A percentile compares a stretch with the other conserved stretches of the same genome.
Conservation (phyloP, 768 basidiomycete species). For the Hydnum rufescens region DNA sequence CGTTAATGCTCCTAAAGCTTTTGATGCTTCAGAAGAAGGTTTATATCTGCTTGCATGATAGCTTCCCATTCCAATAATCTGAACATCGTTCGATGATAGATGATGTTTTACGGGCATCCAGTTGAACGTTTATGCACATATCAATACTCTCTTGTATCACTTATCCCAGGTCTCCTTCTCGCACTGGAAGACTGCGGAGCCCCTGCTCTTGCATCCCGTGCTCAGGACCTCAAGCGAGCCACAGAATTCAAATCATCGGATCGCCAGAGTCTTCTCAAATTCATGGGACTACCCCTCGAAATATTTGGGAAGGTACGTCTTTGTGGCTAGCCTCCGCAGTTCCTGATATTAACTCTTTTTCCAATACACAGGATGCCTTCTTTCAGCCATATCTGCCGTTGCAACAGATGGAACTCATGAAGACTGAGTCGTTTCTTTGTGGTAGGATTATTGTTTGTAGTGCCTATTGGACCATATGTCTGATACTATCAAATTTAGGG, state of each 20-base stretch:
- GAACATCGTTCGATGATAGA: constrained; percentile 26
- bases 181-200: constrained; percentile 82
- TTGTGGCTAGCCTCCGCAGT: not conserved
- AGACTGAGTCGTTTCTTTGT: constrained; percentile 68
- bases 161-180: constrained; percentile 79
- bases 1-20: constrained; percentile 83
- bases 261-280: constrained; percentile 74
- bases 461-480: not conserved
- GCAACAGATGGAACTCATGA: constrained; percentile 81
- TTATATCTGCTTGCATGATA: constrained; percentile 13
- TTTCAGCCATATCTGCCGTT: constrained; percentile 96
- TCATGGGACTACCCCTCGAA: constrained; percentile 83
- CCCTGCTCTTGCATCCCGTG: constrained; percentile 46
- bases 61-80: not conserved
- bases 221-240: constrained; percentile 44
- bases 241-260: constrained; percentile 77
- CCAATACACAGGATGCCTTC: constrained; percentile 49
- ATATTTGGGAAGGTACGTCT: constrained; percentile 65
- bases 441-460: constrained; percentile 20
- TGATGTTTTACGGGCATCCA: constrained; percentile 93
- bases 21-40: constrained; percentile 87
- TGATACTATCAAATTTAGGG: constrained; percentile 16
- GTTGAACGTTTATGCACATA: constrained; percentile 93
- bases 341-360: not conserved
- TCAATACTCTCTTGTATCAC: constrained; percentile 89